Base-by-base conservation (phyloP, 2,329 filamentous ascomycete genomes). In the Hirsutella thompsonii region DNA sequence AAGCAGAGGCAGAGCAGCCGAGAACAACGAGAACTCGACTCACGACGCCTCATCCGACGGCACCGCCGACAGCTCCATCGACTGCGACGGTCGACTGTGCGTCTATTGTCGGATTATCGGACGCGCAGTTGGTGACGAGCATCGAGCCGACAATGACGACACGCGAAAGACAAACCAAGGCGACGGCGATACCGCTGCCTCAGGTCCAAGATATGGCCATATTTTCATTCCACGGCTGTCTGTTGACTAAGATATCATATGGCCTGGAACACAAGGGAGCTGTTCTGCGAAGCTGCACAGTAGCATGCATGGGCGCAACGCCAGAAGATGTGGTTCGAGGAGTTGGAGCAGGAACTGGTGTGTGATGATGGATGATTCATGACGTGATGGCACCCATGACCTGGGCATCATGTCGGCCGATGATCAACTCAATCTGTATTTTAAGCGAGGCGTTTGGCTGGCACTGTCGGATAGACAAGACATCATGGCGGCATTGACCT, bases 231-330 rank as follows among this genome's bases (percentile, higher is more conserved):
- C 21, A 34, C 11, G 44, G 44, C 3, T 49, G 47, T 28, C 28
- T 49, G 11, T 43, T 46, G 43, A 21, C 46, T 4, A 39, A 42
- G 14, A 37, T 38, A 11, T 35, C 42, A 8, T 46, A 43, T 33
- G 40, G 37, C 14, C 11, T 33, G 13, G 37, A 32, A 16, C n/a
- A 4, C 0, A 38, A 28, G 8, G 37, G 42, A 5, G 20, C 33
- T 11, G 2, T 41, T 23, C 13, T 26, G 4, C 41, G 40, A 21
- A 30, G 35, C 14, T 49, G 47, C 35, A 37, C 34, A 11, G 20
- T 46, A 14, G 16, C 20, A 3, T 49, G 47, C 38, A 38, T 33
- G 0, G 38, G 37, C 2, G 38, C 32, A 35, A 41, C 36, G 16
- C 20, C 32, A 26, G 39, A 39, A n/a, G 40, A 26, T 2, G 34